These are phyloP conservation scores for Dissophora ornata DNA, from an alignment of 192 early-diverging fungal genomes.

Conservation along the genomic window DNA sequence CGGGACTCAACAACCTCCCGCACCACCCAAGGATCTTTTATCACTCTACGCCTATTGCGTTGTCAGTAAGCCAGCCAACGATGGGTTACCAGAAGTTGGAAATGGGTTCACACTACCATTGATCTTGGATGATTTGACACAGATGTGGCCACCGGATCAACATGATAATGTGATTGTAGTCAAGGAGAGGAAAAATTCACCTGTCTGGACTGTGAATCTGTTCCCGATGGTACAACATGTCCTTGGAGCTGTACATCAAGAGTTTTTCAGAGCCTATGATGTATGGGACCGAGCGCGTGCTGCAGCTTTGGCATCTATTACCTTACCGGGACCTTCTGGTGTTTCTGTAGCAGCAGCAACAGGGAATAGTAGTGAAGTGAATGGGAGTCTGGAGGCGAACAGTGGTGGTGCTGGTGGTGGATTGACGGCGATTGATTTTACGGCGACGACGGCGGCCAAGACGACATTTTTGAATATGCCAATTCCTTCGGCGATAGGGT, in stretches of 20 bases:
- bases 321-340: slow-evolving; percentile 10
- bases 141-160: slow-evolving; percentile 80
- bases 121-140: slow-evolving; percentile 76
- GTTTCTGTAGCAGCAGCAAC: neutral
- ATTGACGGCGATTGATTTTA: slow-evolving; percentile 30
- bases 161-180: slow-evolving; percentile 84
- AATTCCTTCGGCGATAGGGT: slow-evolving; percentile 54
- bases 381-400: neutral
- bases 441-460: slow-evolving; percentile 35
- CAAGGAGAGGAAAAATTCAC: slow-evolving; percentile 60
- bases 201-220: slow-evolving; percentile 74
- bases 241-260: slow-evolving; percentile 63
- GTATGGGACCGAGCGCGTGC: slow-evolving; percentile 59
- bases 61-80: slow-evolving; percentile 41
- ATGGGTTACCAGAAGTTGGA: slow-evolving; percentile 52
- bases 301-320: slow-evolving; percentile 47
- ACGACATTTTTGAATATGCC: slow-evolving; percentile 44
- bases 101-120: slow-evolving; percentile 64
- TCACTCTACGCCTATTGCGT: slow-evolving; percentile 75
- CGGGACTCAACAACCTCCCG: slow-evolving; percentile 39
- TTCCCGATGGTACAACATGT: slow-evolving; percentile 72
- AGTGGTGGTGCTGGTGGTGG: neutral
- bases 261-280: slow-evolving; percentile 74
- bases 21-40: slow-evolving; percentile 76
- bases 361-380: neutral